phyloP scores from a whole-genome alignment of 495 filamentous ascomycete species.

The Aspergillus panamensis region DNA sequence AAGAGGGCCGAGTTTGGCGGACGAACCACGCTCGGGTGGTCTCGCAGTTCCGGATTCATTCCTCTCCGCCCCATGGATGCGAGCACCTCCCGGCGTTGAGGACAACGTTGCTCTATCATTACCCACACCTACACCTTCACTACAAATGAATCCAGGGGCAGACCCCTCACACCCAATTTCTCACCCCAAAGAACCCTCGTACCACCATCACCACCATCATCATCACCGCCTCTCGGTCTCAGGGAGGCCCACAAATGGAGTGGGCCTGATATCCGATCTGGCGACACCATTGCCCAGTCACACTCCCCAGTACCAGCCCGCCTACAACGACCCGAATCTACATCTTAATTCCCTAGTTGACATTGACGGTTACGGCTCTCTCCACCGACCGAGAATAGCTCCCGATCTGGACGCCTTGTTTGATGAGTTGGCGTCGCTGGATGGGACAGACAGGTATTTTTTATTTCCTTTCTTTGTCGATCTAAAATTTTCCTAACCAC shows the following conservation, averaged over 20 bases:
- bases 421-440: slow-evolving; percentile 42
- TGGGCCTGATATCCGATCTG: slow-evolving; percentile 26
- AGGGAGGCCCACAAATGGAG: slow-evolving; percentile 25
- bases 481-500: background rate
- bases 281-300: slow-evolving; percentile 25
- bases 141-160: slow-evolving; percentile 26
- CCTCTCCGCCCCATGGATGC: slow-evolving; percentile 33
- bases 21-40: slow-evolving; percentile 11
- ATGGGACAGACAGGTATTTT: slow-evolving; percentile 38
- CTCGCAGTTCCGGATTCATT: slow-evolving; percentile 26
- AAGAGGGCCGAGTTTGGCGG: slow-evolving; percentile 6
- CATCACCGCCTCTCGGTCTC: slow-evolving; percentile 23
- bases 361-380: slow-evolving; percentile 32
- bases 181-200: slow-evolving; percentile 19
- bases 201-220: slow-evolving; percentile 18
- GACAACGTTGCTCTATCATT: slow-evolving; percentile 29
- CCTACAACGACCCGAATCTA: slow-evolving; percentile 33
- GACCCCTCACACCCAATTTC: slow-evolving; percentile 24
- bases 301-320: slow-evolving; percentile 26
- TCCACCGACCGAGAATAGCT: slow-evolving; percentile 37
- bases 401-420: slow-evolving; percentile 44
- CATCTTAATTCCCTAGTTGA: slow-evolving; percentile 31
- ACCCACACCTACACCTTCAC: slow-evolving; percentile 33
- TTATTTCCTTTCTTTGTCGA: background rate
- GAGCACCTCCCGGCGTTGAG: slow-evolving; percentile 29